Evolutionary conservation across 768 basidiomycete genomes (phyloP).

Genomic region (Panaeolus papilionaceus): DNA sequence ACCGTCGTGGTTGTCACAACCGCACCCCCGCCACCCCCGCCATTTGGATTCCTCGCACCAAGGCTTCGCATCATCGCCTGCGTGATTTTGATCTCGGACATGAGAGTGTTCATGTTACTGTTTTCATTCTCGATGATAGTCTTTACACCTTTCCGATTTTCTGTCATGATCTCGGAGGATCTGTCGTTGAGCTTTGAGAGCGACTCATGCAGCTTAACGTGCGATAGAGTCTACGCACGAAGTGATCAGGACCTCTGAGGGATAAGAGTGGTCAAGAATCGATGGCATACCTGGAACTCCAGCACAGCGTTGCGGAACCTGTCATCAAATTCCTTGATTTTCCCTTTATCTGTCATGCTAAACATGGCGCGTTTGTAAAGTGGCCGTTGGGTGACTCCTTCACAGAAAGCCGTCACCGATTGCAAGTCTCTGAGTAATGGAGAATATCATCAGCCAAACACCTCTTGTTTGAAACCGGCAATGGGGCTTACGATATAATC

Average conservation of each 20-base stretch:
- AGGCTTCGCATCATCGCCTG: not conserved
- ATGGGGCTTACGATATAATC: conserved; percentile 15
- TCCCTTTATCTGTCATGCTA: not conserved
- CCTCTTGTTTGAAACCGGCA: not conserved
- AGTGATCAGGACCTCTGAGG: not conserved
- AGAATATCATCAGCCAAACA: not conserved
- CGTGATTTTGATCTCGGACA: not conserved
- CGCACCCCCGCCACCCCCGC: no score
- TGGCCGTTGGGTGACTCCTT: not conserved
- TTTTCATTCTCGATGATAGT: not conserved
- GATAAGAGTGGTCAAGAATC: no score
- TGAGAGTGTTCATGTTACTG: not conserved
- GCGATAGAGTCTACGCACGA: not conserved
- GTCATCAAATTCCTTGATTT: conserved; percentile 1
- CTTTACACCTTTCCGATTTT: not conserved
- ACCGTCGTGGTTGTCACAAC: not conserved
- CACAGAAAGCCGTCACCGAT: conserved; percentile 16
- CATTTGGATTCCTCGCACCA: not conserved
- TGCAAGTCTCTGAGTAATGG: not conserved
- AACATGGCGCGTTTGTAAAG: not conserved
- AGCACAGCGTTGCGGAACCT: not conserved
- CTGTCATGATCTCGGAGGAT: not conserved
- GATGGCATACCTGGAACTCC: not conserved
- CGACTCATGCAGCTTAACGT: not conserved
- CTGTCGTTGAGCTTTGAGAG: not conserved